A percentile compares a stretch with the other conserved stretches of the same genome.
Evolutionary conservation across 352 stramenopile genomes (phyloP).

Genomic region (Globisporangium recalcitrans): DNA sequence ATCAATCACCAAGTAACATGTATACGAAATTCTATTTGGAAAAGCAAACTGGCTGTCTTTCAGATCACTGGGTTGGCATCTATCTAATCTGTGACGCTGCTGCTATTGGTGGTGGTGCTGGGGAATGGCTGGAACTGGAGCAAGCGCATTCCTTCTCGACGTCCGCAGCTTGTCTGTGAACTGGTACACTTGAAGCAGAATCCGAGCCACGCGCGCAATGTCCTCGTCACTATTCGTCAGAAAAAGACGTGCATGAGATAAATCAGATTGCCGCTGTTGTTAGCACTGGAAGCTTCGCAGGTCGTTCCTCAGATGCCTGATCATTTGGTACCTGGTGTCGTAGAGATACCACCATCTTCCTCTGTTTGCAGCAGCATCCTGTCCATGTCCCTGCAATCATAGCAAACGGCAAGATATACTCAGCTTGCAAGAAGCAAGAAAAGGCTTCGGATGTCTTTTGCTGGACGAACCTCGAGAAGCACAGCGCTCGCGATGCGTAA

Average conservation of each 20-base stretch:
- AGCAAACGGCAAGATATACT: not conserved
- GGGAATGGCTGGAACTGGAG: not conserved
- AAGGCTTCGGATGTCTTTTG: not conserved
- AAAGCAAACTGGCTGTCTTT: not conserved
- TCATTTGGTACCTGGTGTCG: constrained; percentile 33
- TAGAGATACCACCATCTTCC: constrained; percentile 50
- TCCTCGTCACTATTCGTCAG: constrained; percentile 37
- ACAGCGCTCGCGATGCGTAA: constrained; percentile 24
- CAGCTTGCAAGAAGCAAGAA: not conserved
- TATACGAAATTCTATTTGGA: constrained; percentile 4
- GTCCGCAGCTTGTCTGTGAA: not conserved
- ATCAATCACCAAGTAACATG: not conserved
- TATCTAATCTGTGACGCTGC: not conserved
- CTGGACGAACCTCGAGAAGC: constrained; percentile 15
- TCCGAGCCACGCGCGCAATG: constrained; percentile 23
- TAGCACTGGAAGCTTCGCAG: not conserved
- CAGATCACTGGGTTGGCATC: not conserved
- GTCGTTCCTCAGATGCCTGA: not conserved
- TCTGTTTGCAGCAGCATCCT: not conserved
- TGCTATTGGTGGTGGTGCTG: not conserved
- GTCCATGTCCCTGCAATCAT: not conserved
- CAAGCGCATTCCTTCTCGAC: not conserved
- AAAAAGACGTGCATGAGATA: not conserved
- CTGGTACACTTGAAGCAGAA: constrained; percentile 21
- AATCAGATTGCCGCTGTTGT: not conserved